Evolutionary conservation across 2,329 filamentous ascomycete species (phyloP), one percentile per base, ranked within the genome.

Genomic region (Venturia effusa): DNA sequence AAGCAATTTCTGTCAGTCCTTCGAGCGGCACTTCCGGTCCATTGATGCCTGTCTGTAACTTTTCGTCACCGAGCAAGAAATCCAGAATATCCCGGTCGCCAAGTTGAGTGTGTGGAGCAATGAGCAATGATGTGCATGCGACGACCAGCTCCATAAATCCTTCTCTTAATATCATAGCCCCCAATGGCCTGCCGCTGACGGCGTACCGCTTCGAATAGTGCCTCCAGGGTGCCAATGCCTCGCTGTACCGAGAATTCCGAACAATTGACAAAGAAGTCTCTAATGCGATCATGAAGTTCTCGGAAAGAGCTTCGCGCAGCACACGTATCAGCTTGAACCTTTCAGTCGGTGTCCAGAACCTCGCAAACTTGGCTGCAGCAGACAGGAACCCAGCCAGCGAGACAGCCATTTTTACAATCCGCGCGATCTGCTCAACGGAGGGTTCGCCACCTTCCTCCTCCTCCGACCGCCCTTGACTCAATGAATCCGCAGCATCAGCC

Each of bases 211-310:
- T 89, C 64, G 90, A 78, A 74, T 90, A 91, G 67, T 88, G 86
- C 76, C 89, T 95, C 94, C 94, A 99, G 68, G 96, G 89, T 70
- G 86, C 88, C 24, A 90, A 79, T 59, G 82, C 81, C 67, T 89
- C 86, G 30, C 85, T 78, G 34, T 82, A 82, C 68, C 85, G 86
- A 2, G 88, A 83, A 74, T 95, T 96, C 64, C 93, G 88, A 67
- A 97, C 89, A 10, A 90, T 92, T 10, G 93, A 97, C 65, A 96
- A 88, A 10, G 92, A 89, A 0, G 90, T 91, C 76, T 97, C 94
- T 43, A 97, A 84, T 1, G 89, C 87, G 15, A 95, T 84, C 68
- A 97, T 81, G 72, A 96, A 96, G 7, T 85, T 81, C 70, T 96
- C 92, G 0, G 91, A 93, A 15, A 99, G 79, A 22, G 96, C 82